Evolutionary conservation across 257 asterid genomes (phyloP), one percentile per base, ranked within the genome.

Genomic region (Ilex asprella): DNA sequence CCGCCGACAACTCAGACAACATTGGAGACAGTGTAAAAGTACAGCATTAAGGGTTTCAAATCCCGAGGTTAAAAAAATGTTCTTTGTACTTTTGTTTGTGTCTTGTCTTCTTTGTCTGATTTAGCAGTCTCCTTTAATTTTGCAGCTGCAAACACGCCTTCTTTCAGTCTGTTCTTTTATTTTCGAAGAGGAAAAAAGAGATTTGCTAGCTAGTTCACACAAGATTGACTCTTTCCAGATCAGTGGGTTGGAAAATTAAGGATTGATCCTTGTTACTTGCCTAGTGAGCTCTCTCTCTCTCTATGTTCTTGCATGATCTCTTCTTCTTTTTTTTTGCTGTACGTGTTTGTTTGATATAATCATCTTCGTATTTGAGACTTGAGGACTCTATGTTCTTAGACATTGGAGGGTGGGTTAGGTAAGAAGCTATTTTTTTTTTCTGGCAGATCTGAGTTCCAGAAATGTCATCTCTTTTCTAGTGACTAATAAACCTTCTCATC

Each of bases 31-130:
- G 44, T 46, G 12, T 30, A 10, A 30, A 31, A 35, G 31, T 31
- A 56, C 58, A 16, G 15, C 16, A 47, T 56, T 29, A 56, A 57
- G 71, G 62, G 31, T 21, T 72, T 78, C 85, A 68, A 81, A 60
- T 84, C 82, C 87, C 96, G 80, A 88, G 88, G 84, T 73, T 55
- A 49, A 27, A 2, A 16, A n/a, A 47, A 31, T 39, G 41, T 13
- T 12, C 11, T 53, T 16, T 70, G 32, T 21, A 65, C 31, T 30
- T 10, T 52, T 66, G 35, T 44, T 44, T 39, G 51, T 72, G 77
- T 78, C 79, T 68, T 21, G 67, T 60, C 41, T 64, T 61, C 29
- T 21, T 21, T 21, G 27, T 21, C 27, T 21, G 27, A 21, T 21
- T 21, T 21, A 21, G 27, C 27, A 21, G 27, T 21, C 27, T 21